Evolutionary conservation across 192 early-diverging fungal genomes (phyloP).

Genomic region (Dissophora ornata): DNA sequence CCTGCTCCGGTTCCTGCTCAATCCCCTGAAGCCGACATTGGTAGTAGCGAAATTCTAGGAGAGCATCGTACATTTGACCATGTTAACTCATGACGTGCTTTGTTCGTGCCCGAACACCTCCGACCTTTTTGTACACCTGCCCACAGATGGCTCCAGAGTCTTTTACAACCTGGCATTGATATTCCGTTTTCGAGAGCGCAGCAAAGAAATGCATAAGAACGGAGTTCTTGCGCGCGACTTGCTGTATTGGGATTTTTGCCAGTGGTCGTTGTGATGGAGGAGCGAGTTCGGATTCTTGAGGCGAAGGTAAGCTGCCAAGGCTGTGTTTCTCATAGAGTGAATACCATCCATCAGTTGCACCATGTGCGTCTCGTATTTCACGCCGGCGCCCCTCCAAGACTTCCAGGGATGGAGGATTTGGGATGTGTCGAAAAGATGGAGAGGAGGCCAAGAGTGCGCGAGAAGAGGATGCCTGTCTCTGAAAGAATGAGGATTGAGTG

Average conservation of each 20-base stretch:
- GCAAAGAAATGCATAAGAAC: constrained; percentile 1
- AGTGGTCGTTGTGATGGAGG: neutral
- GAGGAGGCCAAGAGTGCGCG: too few species aligned
- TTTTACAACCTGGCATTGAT: constrained; percentile 9
- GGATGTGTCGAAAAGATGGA: neutral
- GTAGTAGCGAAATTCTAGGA: constrained; percentile 14
- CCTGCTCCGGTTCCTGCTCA: neutral
- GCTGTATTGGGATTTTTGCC: constrained; percentile 2
- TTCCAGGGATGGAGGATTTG: neutral
- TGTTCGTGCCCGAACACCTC: constrained; percentile 4
- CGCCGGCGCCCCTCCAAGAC: neutral
- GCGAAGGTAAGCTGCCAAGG: constrained; percentile 2
- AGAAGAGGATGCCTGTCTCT: too few species aligned
- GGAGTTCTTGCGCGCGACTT: constrained; percentile 3
- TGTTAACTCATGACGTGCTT: constrained; percentile 3
- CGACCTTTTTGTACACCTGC: neutral
- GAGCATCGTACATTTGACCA: neutral
- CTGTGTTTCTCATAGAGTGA: neutral
- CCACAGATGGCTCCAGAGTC: constrained; percentile 10
- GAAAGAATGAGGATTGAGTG: too few species aligned
- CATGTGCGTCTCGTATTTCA: neutral
- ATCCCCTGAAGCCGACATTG: constrained; percentile 8
- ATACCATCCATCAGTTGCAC: neutral
- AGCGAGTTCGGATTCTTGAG: neutral
- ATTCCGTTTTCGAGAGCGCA: neutral